Base-by-base conservation (phyloP, 805 yeast species). In the Myxozyma geophila region DNA sequence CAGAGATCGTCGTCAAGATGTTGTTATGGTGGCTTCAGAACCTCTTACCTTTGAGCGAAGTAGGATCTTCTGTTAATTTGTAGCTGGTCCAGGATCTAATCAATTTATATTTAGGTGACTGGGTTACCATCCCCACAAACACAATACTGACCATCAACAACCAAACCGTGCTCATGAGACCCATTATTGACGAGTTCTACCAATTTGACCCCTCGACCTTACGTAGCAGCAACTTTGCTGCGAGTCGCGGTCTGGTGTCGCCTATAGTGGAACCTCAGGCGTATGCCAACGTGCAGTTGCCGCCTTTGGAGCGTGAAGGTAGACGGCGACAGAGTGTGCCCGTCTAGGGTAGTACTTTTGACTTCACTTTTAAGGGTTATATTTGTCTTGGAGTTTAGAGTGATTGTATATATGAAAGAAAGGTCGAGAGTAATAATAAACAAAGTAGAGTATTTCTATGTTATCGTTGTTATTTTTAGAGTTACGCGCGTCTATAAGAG, bases 41-140 rank as follows among this genome's bases (percentile, higher is more conserved):
- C 99, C 99, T 0, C 80, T 95, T 62, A 95, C 99, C 0, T 95
- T 95, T 75, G 98, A 95, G 77, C 80, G 99, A 60, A 93, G 59
- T 58, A 51, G 17, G 62, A 17, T 13, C 15, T 15, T 10, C 21
- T 13, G 12, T 36, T 36, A 8, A 7, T n/a, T 37, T 37, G 6
- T 37, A 28, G 2, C 28, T 2, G 28, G 3, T 44, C 35, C 8
- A n/a, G 48, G 36, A n/a, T 40, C 15, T 15, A 15, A 12, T 28
- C 36, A 21, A 41, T 8, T 10, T 17, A 12, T 36, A 15, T 17
- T 7, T 44, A 59, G 60, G 92, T 46, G 99, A 95, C 76, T 95
- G 99, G 99, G 89, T 93, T 57, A 87, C 97, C 2, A 96, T 95
- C 0, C 98, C 98, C 1, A 89, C 98, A 0, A 95, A 95, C 74